Evolutionary conservation across 805 yeast genomes (phyloP).

Genomic region (Pichia pseudocactophila): DNA sequence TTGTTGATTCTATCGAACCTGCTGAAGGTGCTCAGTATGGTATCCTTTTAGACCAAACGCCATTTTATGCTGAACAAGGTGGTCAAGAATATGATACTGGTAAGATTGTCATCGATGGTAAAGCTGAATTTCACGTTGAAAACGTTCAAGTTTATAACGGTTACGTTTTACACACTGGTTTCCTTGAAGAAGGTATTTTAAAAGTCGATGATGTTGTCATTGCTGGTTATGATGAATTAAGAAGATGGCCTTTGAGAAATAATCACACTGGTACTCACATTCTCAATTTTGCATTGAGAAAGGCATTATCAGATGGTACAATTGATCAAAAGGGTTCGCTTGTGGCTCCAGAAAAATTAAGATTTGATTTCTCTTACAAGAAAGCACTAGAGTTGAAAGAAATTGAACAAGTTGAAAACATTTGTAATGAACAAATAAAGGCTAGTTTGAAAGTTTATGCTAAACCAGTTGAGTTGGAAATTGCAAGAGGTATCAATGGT

Average conservation of each 20-base stretch:
- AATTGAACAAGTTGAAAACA: constrained; percentile 63
- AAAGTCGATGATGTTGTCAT: constrained; percentile 61
- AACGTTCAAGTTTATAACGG: constrained; percentile 93
- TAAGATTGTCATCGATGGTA: constrained; percentile 79
- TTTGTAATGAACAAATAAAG: constrained; percentile 64
- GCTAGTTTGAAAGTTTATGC: constrained; percentile 67
- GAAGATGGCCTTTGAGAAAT: constrained; percentile 94
- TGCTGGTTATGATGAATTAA: constrained; percentile 83
- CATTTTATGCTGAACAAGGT: constrained; percentile 98
- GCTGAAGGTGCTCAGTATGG: constrained; percentile 52
- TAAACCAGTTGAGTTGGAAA: constrained; percentile 67
- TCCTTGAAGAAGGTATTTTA: constrained; percentile 65
- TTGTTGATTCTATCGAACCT: constrained; percentile 37
- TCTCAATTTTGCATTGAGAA: constrained; percentile 79
- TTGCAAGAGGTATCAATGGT: constrained; percentile 70
- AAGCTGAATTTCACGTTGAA: constrained; percentile 78
- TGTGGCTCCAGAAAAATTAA: constrained; percentile 88
- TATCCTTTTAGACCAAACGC: constrained; percentile 77
- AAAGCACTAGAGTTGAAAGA: constrained; percentile 69
- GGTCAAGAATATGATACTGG: constrained; percentile 98
- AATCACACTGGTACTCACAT: constrained; percentile 98
- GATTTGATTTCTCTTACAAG: constrained; percentile 95
- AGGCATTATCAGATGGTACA: constrained; percentile 66
- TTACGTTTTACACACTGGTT: constrained; percentile 91
- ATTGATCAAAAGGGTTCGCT: constrained; percentile 96